Conservation (phyloP, 2,329 filamentous ascomycete species). For the Fusarium brevicatenulatum region DNA sequence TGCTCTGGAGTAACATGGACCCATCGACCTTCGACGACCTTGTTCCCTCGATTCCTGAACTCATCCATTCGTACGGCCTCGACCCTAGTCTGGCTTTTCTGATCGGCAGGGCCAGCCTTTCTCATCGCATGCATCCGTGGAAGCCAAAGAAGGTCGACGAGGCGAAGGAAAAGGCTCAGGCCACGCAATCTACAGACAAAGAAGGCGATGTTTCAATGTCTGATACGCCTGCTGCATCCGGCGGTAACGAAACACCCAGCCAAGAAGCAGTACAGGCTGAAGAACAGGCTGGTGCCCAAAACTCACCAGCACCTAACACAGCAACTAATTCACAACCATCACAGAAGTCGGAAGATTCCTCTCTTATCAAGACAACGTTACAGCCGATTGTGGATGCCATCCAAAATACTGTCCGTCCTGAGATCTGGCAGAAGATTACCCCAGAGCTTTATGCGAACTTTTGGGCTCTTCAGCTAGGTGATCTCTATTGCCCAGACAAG, state of each 20-base stretch:
- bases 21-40: slow-evolving; percentile 79
- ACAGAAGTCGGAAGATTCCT: slow-evolving; percentile 51
- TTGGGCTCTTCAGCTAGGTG: slow-evolving; percentile 87
- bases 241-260: slow-evolving; percentile 41
- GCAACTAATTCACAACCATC: slow-evolving; percentile 38
- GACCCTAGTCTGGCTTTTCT: slow-evolving; percentile 85
- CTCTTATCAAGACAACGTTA: slow-evolving; percentile 56
- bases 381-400: slow-evolving; percentile 78
- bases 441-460: slow-evolving; percentile 89
- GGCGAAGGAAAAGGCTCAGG: slow-evolving; percentile 43
- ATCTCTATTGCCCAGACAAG: slow-evolving; percentile 79
- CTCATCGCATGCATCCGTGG: slow-evolving; percentile 67
- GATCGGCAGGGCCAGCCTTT: slow-evolving; percentile 79
- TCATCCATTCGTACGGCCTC: slow-evolving; percentile 83
- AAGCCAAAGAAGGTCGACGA: slow-evolving; percentile 49
- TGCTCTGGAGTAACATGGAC: slow-evolving; percentile 82
- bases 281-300: slow-evolving; percentile 47
- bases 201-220: slow-evolving; percentile 69
- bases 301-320: slow-evolving; percentile 15
- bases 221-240: slow-evolving; percentile 48
- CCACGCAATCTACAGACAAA: slow-evolving; percentile 53
- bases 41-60: slow-evolving; percentile 77
- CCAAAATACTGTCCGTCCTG: slow-evolving; percentile 66
- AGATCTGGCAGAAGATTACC: slow-evolving; percentile 76
- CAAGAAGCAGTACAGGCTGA: slow-evolving; percentile 43